Evolutionary conservation across 805 yeast genomes (phyloP).

Genomic region (Sugiyamaella americana): DNA sequence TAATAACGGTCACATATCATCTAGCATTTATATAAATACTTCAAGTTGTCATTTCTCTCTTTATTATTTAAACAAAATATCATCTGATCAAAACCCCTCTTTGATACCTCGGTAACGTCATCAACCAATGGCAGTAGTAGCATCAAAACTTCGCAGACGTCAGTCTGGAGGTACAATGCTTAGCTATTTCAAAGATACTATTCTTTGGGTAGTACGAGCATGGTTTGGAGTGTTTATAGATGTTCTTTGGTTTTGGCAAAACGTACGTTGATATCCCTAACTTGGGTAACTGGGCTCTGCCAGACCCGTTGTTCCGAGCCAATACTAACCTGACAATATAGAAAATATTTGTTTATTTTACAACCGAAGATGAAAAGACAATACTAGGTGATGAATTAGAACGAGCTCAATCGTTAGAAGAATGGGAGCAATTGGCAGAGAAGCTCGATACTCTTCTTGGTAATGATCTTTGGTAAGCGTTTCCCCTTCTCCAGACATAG

Average conservation of each 20-base stretch:
- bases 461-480: slow-evolving; percentile 37
- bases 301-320: slow-evolving; percentile 2
- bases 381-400: slow-evolving; percentile 21
- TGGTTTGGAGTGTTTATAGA: slow-evolving; percentile 21
- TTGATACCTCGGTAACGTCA: too few species aligned
- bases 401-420: slow-evolving; percentile 52
- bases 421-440: slow-evolving; percentile 53
- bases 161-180: background rate
- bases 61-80: too few species aligned
- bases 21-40: too few species aligned
- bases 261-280: slow-evolving; percentile 9
- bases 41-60: too few species aligned
- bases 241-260: slow-evolving; percentile 24
- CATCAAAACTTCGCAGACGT: background rate
- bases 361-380: slow-evolving; percentile 22
- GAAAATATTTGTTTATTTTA: slow-evolving; percentile 13
- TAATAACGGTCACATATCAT: too few species aligned
- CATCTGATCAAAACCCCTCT: too few species aligned
- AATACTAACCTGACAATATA: background rate
- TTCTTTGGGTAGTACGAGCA: slow-evolving; percentile 11
- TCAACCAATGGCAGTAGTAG: too few species aligned
- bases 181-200: slow-evolving; percentile 4
- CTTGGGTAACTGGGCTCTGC: too few species aligned
- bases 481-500: too few species aligned
- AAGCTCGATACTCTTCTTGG: slow-evolving; percentile 38